Evolutionary conservation across 306 rosid genomes (phyloP), one percentile per base, ranked within the genome.

Genomic region (Boehmeria nivea): DNA sequence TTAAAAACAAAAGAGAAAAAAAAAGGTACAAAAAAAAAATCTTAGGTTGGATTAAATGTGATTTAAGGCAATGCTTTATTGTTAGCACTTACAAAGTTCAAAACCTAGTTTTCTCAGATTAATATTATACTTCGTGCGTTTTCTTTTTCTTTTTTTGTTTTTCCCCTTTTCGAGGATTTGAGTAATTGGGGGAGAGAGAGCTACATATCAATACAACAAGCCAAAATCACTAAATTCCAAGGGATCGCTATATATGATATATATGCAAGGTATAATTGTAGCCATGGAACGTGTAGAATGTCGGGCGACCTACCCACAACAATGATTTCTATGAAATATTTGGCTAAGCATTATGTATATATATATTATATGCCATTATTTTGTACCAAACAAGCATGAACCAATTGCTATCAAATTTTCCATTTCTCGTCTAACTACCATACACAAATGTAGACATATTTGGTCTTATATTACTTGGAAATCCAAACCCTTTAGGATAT

Each of bases 231-330:
- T 48, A 57, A 66, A 57, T 57, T 37, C 22, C 11, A 37, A 39
- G 40, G 40, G 43, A 57, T 53, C 45, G 17, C 15, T 50, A 63
- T 53, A 17, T 10, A 22, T 12, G 11, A 6, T 50, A 51, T 53
- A 42, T 14, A 40, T 38, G 6, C 12, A 40, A 57, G 33, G 59
- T 19, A 33, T 19, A 13, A 43, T 51, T 11, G 52, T 27, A 43
- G 46, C n/a, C 42, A 6, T 65, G 57, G 57, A 56, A 56, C 39
- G 26, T 56, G 63, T 56, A 56, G 62, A 28, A 37, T 47, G 71
- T 56, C 58, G 23, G 63, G 36, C 31, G 43, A 26, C 49, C 51
- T 4, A 50, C 18, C 57, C 39, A 22, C 57, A 37, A 21, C 44
- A 25, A 57, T 23, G 34, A 57, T 40, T 31, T 37, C 36, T 57